Evolutionary conservation across 2,329 filamentous ascomycete species (phyloP).

Genomic region (Aspergillus ibericus): DNA sequence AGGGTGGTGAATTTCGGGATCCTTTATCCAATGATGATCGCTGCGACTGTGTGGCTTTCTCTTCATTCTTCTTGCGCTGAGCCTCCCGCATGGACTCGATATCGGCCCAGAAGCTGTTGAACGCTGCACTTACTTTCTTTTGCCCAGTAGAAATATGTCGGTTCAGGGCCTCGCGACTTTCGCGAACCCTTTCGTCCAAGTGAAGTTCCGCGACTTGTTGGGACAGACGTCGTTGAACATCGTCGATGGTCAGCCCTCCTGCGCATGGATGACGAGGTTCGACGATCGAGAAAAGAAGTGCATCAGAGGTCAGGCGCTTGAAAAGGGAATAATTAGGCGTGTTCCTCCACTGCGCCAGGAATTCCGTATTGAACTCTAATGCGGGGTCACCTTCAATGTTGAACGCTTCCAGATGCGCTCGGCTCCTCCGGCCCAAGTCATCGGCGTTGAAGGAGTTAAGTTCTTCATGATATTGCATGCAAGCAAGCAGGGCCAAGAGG

Average conservation of each 20-base stretch:
- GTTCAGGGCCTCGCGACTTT: constrained; percentile 80
- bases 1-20: constrained; percentile 23
- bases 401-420: constrained; percentile 53
- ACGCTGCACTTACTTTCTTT: constrained; percentile 82
- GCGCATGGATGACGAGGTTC: constrained; percentile 92
- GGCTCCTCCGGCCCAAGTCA: constrained; percentile 42
- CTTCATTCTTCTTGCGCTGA: constrained; percentile 57
- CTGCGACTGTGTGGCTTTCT: constrained; percentile 31
- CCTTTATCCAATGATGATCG: constrained; percentile 32
- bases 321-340: constrained; percentile 94
- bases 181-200: constrained; percentile 83
- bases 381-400: constrained; percentile 81
- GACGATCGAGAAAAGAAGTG: constrained; percentile 89
- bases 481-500: constrained; percentile 80
- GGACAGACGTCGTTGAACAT: constrained; percentile 84
- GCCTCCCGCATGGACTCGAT: constrained; percentile 79
- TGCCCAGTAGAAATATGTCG: constrained; percentile 84
- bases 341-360: constrained; percentile 80
- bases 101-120: constrained; percentile 86
- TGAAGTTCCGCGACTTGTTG: constrained; percentile 94
- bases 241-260: constrained; percentile 87
- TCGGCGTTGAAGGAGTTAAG: constrained; percentile 51
- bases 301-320: constrained; percentile 70
- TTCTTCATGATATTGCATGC: constrained; percentile 84
- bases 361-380: constrained; percentile 78